Percentiles rank a stretch among this genome's conserved stretches.
Conservation (phyloP, 106 monocot species). For the Dioscorea zingiberensis region DNA sequence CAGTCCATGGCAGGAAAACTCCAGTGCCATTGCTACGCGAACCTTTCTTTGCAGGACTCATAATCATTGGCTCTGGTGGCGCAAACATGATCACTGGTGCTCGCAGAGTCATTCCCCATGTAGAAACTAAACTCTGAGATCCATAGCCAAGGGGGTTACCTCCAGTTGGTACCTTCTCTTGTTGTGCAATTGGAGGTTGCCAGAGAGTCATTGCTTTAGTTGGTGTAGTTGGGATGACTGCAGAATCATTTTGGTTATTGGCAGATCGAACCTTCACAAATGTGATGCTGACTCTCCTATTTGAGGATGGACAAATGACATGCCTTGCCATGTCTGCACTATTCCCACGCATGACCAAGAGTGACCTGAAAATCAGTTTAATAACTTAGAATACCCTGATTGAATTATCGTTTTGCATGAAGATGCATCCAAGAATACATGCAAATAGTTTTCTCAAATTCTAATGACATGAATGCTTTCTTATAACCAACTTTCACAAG, state of each 20-base stretch:
- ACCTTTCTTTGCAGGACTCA: constrained; percentile 22
- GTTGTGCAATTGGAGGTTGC: constrained; percentile 29
- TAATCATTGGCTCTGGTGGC: constrained; percentile 26
- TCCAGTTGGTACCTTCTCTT: constrained; percentile 10
- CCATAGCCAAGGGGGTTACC: constrained; percentile 15
- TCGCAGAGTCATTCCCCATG: constrained; percentile 46
- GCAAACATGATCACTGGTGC: constrained; percentile 35
- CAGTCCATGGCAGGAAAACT: constrained; percentile 82
- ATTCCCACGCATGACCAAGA: constrained; percentile 95
- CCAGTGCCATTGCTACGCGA: constrained; percentile 53
- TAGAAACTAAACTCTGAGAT: constrained; percentile 27
- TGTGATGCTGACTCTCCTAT: constrained; percentile 61
- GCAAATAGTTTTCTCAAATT: background rate
- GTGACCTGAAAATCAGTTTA: constrained; percentile 52
- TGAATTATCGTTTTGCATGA: background rate
- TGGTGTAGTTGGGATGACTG: constrained; percentile 3
- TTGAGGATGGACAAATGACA: constrained; percentile 73
- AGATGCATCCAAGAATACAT: background rate
- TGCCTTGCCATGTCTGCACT: constrained; percentile 98
- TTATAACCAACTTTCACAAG: no score
- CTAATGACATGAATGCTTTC: no score
- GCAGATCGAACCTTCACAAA: constrained; percentile 66
- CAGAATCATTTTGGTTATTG: background rate
- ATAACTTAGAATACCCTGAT: no score
- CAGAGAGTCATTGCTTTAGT: constrained; percentile 45